Percentiles rank a stretch among this genome's conserved stretches.
Evolutionary conservation across 225 moss, liverwort and hornwort genomes (phyloP).

Genomic region (Lunularia cruciata): DNA sequence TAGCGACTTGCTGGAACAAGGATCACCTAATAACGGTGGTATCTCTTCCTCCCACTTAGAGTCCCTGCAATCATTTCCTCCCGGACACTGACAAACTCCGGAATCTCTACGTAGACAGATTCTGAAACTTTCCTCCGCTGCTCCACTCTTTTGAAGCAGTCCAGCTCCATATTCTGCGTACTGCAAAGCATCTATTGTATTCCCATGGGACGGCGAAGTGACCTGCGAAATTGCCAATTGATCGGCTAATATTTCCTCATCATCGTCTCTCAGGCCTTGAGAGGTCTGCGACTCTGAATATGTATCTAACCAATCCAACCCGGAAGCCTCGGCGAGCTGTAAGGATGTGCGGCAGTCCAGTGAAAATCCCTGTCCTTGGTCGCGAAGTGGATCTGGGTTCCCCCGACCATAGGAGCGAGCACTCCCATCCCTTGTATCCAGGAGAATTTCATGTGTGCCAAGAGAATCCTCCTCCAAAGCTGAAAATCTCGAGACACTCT

Average conservation of each 20-base stretch:
- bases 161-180: slow-evolving; percentile 48
- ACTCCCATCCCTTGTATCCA: neutral
- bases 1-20: slow-evolving; percentile 31
- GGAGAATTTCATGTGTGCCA: neutral
- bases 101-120: slow-evolving; percentile 49
- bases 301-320: neutral
- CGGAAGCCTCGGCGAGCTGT: neutral
- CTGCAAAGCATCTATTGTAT: slow-evolving; percentile 39
- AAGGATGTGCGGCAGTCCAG: neutral
- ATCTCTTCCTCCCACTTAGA: slow-evolving; percentile 25
- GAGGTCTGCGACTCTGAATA: neutral
- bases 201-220: slow-evolving; percentile 7
- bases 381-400: neutral
- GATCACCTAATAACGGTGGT: slow-evolving; percentile 15
- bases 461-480: slow-evolving; percentile 4
- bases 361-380: slow-evolving; percentile 1
- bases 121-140: slow-evolving; percentile 33
- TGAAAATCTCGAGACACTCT: neutral
- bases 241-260: neutral
- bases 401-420: neutral
- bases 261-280: neutral
- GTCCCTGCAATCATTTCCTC: slow-evolving; percentile 26
- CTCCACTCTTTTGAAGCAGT: slow-evolving; percentile 36
- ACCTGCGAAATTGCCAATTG: neutral
- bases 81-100: slow-evolving; percentile 39